A percentile compares a stretch with the other conserved stretches of the same genome.
Evolutionary conservation across 352 stramenopile genomes (phyloP).

Genomic region (Thalassiosira mediterranea): DNA sequence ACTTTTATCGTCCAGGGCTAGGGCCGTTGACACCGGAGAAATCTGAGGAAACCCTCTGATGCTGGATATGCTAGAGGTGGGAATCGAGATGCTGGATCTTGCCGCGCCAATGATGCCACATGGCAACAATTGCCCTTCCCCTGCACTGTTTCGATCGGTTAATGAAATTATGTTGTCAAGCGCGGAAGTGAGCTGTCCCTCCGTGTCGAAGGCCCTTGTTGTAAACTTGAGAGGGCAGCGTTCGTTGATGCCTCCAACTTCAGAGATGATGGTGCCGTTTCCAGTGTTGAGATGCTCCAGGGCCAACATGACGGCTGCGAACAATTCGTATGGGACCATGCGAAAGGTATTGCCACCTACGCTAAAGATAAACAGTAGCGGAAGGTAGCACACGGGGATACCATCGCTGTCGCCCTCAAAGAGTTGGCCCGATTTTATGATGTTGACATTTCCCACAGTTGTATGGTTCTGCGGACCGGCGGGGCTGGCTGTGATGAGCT

Average conservation of each 20-base stretch:
- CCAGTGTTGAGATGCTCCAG: conserved; percentile 69
- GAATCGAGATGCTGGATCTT: conserved; percentile 35
- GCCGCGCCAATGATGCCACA: conserved; percentile 56
- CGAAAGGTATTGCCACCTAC: neutral
- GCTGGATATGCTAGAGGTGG: conserved; percentile 57
- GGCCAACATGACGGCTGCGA: conserved; percentile 40
- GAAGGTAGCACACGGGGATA: conserved; percentile 18
- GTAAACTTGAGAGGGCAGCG: conserved; percentile 55
- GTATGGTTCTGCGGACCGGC: too few species aligned
- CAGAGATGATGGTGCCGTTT: conserved; percentile 49
- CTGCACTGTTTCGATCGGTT: conserved; percentile 24
- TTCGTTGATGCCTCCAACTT: conserved; percentile 50
- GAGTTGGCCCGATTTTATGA: conserved; percentile 12
- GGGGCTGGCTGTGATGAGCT: conserved; percentile 2
- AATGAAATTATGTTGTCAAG: conserved; percentile 37
- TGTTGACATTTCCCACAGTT: conserved; percentile 25
- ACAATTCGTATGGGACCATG: conserved; percentile 1
- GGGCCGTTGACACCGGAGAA: conserved; percentile 37
- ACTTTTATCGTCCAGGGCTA: conserved; percentile 55
- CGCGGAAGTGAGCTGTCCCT: conserved; percentile 7
- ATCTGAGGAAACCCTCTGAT: conserved; percentile 62
- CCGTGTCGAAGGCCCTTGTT: conserved; percentile 40
- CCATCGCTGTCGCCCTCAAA: neutral
- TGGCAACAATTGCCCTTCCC: conserved; percentile 14
- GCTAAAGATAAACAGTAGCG: neutral